Conservation (phyloP, 2,329 filamentous ascomycete species). For the Nigrospora sphaerica region DNA sequence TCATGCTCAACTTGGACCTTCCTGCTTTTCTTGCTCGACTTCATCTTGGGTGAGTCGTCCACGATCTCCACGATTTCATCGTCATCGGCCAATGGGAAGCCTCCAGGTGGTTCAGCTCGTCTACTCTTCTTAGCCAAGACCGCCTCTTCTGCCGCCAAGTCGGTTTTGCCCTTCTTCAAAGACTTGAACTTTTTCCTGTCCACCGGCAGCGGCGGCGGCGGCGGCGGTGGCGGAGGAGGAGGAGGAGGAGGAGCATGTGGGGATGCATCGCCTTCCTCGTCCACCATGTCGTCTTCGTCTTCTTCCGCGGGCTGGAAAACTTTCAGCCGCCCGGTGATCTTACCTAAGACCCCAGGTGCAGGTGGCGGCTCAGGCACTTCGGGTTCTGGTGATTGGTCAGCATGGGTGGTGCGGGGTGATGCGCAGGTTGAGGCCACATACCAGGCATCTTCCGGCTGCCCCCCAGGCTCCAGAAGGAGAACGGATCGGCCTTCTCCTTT, state of each 20-base stretch:
- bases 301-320: conserved; percentile 44
- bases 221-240: conserved; percentile 31
- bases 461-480: conserved; percentile 51
- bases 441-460: conserved; percentile 26
- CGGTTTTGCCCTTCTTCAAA: conserved; percentile 28
- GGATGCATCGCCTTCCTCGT: conserved; percentile 20
- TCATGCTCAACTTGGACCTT: conserved; percentile 28
- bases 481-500: conserved; percentile 32
- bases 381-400: conserved; percentile 19
- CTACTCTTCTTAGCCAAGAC: conserved; percentile 5
- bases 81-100: conserved; percentile 20
- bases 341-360: conserved; percentile 21
- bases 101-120: conserved; percentile 15
- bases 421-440: conserved; percentile 22
- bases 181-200: conserved; percentile 35
- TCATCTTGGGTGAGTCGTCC: conserved; percentile 38
- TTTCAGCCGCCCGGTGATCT: conserved; percentile 50
- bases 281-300: conserved; percentile 22
- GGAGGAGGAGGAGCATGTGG: conserved; percentile 30
- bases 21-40: conserved; percentile 30
- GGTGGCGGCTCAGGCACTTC: conserved; percentile 13
- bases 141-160: conserved; percentile 16
- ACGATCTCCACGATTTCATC: conserved; percentile 43
- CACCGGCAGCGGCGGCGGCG: conserved; percentile 22
- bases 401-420: conserved; percentile 8